Evolutionary conservation across 2,329 filamentous ascomycete species (phyloP).

Genomic region (Lachnellula occidentalis): DNA sequence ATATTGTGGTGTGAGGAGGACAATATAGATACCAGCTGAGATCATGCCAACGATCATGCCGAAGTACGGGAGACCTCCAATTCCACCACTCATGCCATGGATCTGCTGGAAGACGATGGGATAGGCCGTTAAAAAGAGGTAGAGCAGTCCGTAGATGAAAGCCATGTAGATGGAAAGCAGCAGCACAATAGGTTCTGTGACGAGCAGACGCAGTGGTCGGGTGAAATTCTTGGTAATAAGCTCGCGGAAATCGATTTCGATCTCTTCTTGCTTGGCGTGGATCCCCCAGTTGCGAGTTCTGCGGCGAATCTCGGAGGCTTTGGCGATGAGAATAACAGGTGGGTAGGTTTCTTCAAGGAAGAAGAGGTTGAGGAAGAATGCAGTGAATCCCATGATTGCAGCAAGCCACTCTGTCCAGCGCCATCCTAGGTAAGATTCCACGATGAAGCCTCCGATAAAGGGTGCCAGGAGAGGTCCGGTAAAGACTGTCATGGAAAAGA

Average conservation of each 20-base stretch:
- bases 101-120: conserved; percentile 71
- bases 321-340: conserved; percentile 56
- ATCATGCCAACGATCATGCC: conserved; percentile 74
- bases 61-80: conserved; percentile 75
- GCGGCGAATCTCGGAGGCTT: conserved; percentile 56
- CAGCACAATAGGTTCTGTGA: conserved; percentile 64
- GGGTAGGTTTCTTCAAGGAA: conserved; percentile 67
- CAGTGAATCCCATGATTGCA: conserved; percentile 57
- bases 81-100: conserved; percentile 63
- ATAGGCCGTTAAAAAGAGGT: conserved; percentile 82
- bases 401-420: conserved; percentile 66
- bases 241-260: conserved; percentile 60
- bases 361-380: conserved; percentile 54
- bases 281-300: conserved; percentile 65
- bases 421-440: conserved; percentile 59
- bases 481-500: conserved; percentile 60
- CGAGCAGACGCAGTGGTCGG: conserved; percentile 41
- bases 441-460: conserved; percentile 64
- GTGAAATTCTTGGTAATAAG: conserved; percentile 51
- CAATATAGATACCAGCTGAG: conserved; percentile 58
- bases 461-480: conserved; percentile 62
- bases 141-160: conserved; percentile 74
- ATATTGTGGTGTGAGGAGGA: conserved; percentile 61
- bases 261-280: conserved; percentile 67
- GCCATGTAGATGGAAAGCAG: conserved; percentile 66